phyloP scores from a whole-genome alignment of 1,139 yeast genomes.

The Geotrichum candidum region DNA sequence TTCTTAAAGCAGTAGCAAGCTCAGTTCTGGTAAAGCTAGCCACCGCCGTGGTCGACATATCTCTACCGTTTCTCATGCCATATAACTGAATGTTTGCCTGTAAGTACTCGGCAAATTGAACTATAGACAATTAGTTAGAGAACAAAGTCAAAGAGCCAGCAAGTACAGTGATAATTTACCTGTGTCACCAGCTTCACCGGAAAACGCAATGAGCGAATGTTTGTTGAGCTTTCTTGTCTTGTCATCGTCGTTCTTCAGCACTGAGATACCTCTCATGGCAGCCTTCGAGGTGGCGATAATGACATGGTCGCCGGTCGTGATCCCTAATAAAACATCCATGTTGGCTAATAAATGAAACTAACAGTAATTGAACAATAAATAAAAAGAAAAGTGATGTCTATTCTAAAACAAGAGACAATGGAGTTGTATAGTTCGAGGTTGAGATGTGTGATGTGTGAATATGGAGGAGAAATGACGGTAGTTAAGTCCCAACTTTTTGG shows the following conservation, averaged over 20 bases:
- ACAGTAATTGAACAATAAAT: not conserved
- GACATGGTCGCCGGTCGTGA: slow-evolving; percentile 73
- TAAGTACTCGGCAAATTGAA: slow-evolving; percentile 90
- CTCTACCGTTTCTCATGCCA: slow-evolving; percentile 79
- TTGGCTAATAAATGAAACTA: slow-evolving; percentile 12
- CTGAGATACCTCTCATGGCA: slow-evolving; percentile 87
- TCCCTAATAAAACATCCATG: slow-evolving; percentile 90
- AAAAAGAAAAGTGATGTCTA: slow-evolving; percentile 6
- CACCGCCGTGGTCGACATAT: slow-evolving; percentile 62
- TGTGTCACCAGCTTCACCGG: slow-evolving; percentile 97
- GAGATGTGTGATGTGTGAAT: slow-evolving; percentile 8
- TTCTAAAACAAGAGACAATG: not conserved
- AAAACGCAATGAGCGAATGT: slow-evolving; percentile 77
- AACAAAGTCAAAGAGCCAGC: slow-evolving; percentile 17
- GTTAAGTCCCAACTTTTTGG: not conserved
- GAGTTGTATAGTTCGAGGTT: not conserved
- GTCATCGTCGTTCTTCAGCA: slow-evolving; percentile 79
- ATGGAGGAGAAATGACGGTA: not conserved
- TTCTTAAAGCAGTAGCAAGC: slow-evolving; percentile 80
- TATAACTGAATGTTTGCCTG: slow-evolving; percentile 89
- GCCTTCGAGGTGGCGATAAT: slow-evolving; percentile 90
- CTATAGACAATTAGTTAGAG: slow-evolving; percentile 29
- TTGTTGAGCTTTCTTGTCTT: slow-evolving; percentile 74
- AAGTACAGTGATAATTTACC: slow-evolving; percentile 23
- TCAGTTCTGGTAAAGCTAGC: slow-evolving; percentile 86